Base-by-base conservation (phyloP, 495 filamentous ascomycete genomes). In the Hyaloscypha hepaticicola region DNA sequence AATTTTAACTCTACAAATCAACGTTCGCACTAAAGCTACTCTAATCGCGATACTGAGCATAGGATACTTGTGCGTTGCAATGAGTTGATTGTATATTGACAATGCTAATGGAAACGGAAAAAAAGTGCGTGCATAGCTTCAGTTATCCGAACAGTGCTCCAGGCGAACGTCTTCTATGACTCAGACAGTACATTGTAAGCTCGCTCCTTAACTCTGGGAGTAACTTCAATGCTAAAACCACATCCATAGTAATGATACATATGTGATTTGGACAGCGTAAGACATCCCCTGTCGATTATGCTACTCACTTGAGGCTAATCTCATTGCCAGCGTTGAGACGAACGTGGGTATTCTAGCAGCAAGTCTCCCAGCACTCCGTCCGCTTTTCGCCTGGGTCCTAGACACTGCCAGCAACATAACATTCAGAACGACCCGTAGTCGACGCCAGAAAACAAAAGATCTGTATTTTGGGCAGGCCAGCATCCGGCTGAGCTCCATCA, bases 301-400 rank as follows among this genome's bases (percentile, higher is more conserved):
- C 56, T 66, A 22, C 60, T 48, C 8, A 52, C 60, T 11, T 34
- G 69, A 72, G 62, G 56, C 69, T 56, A 27, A 53, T 41, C 16
- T 62, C n/a, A 8, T 31, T 28, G 69, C 58, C 55, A 80, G 74
- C 45, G 68, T 73, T 22, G 73, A 82, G 77, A 78, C 77, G 27
- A 79, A 74, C 56, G 77, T 75, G 41, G 79, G 79, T 26, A 82
- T 77, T 55, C 75, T 81, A 34, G 76, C 78, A 26, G 81, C 77
- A 21, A 82, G 77, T 66, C 68, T 79, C 5, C 78, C 78, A n/a
- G 75, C 76, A 6, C 70, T 80, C 19, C 73, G 77, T 12, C 76
- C 78, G 5, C 72, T 82, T 6, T 62, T 79, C n/a, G 73, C 70
- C 58, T 66, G 55, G 8, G 52, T 72, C 24, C 72, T 78, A 22